Conservation (phyloP, 2,329 filamentous ascomycete genomes). For the Truncatella angustata region DNA sequence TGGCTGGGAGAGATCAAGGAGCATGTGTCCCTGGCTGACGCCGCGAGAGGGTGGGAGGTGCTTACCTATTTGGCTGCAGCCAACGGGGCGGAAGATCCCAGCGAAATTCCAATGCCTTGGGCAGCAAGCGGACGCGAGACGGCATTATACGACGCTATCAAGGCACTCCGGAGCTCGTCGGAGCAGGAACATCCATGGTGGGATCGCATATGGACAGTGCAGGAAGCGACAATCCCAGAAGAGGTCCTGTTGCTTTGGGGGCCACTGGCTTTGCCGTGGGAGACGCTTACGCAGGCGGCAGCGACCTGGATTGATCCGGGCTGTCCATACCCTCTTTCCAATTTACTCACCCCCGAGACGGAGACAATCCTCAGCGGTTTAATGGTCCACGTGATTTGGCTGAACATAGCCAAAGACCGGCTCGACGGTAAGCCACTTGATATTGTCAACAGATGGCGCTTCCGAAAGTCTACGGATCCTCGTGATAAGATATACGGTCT, state of each 20-base stretch:
- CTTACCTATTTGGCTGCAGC: background rate
- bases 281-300: background rate
- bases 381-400: background rate
- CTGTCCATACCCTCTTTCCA: background rate
- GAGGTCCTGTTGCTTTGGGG: background rate
- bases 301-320: background rate
- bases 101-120: background rate
- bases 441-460: background rate
- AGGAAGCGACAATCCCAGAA: background rate
- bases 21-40: slow-evolving; percentile 3
- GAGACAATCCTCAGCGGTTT: background rate
- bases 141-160: background rate
- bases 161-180: background rate
- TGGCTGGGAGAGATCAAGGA: slow-evolving; percentile 3
- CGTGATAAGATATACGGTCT: slow-evolving; percentile 9
- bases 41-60: background rate
- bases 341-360: background rate
- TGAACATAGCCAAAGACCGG: background rate
- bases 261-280: background rate
- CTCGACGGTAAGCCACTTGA: background rate
- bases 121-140: background rate
- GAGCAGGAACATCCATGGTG: background rate
- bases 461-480: background rate
- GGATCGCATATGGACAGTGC: background rate
- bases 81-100: background rate